phyloP scores from a whole-genome alignment of 2,329 filamentous ascomycete species.

The Fusarium sulawesiense region DNA sequence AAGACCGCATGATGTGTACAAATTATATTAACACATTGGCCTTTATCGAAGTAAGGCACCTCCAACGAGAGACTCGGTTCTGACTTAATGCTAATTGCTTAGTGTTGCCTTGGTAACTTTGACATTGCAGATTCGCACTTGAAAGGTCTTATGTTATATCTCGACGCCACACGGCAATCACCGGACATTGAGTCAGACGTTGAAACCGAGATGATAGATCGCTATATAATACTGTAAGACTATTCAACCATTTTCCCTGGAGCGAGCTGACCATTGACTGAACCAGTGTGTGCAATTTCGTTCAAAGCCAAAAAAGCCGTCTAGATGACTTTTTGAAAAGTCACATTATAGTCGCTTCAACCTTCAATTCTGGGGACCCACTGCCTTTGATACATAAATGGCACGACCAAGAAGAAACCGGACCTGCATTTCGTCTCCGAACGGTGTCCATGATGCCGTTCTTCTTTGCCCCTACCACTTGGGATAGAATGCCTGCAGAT shows the following conservation, averaged over 20 bases:
- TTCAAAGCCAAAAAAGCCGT: not conserved
- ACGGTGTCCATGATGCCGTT: not conserved
- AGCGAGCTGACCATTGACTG: not conserved
- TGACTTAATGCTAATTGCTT: not conserved
- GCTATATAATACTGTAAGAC: not conserved
- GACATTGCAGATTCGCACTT: not conserved
- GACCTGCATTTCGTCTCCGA: not conserved
- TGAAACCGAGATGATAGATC: not conserved
- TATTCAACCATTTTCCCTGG: not conserved
- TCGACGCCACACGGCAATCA: not conserved
- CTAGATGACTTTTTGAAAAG: not conserved
- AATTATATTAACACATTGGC: not conserved
- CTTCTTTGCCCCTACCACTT: not conserved
- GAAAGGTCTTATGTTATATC: not conserved
- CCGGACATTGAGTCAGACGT: not conserved
- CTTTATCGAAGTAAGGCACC: not conserved
- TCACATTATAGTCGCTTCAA: too few species aligned
- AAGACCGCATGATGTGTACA: not conserved
- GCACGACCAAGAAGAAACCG: not conserved
- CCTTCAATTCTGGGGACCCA: not conserved
- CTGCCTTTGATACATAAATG: not conserved
- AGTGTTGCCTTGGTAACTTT: not conserved
- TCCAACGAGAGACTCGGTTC: fast-evolving
- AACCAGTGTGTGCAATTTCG: not conserved
- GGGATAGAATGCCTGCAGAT: not conserved